These are phyloP conservation scores for Neofusicoccum cordaticola DNA, from an alignment of 2,329 filamentous ascomycete species.

Conservation along the genomic window DNA sequence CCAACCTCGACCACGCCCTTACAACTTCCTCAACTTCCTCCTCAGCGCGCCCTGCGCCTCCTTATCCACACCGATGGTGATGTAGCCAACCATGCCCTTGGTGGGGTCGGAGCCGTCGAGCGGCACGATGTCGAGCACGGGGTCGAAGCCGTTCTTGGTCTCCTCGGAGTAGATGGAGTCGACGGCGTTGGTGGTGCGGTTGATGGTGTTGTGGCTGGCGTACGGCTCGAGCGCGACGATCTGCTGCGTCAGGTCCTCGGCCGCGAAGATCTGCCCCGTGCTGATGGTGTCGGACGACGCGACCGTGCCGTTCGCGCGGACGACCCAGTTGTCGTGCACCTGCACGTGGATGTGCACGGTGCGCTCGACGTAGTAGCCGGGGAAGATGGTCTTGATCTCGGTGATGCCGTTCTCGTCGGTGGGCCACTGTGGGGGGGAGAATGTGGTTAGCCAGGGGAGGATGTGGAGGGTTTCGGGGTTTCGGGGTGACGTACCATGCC, in stretches of 20 bases:
- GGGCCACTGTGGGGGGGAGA: constrained; percentile 21
- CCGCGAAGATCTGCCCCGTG: constrained; percentile 35
- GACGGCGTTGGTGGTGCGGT: constrained; percentile 34
- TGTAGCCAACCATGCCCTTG: constrained; percentile 35
- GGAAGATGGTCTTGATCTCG: constrained; percentile 27
- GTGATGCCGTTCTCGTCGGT: constrained; percentile 27
- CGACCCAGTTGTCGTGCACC: constrained; percentile 23
- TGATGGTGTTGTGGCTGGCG: constrained; percentile 32
- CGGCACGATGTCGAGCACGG: constrained; percentile 16
- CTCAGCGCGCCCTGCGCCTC: constrained; percentile 2
- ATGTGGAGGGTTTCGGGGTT: background rate
- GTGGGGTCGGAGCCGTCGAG: background rate
- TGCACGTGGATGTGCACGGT: constrained; percentile 26
- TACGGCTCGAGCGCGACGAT: constrained; percentile 38
- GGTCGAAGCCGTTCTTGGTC: constrained; percentile 28
- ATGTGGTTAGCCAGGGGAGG: background rate
- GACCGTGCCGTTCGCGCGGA: constrained; percentile 34
- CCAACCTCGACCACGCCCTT: background rate
- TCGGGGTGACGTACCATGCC: constrained; percentile 20
- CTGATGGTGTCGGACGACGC: constrained; percentile 27
- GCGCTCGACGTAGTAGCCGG: constrained; percentile 26
- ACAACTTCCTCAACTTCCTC: constrained; percentile 14
- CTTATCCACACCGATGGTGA: constrained; percentile 35
- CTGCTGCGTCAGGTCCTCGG: constrained; percentile 28
- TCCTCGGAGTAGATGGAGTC: constrained; percentile 23